Base-by-base conservation (phyloP, 2,329 filamentous ascomycete species). In the Pseudopithomyces chartarum region DNA sequence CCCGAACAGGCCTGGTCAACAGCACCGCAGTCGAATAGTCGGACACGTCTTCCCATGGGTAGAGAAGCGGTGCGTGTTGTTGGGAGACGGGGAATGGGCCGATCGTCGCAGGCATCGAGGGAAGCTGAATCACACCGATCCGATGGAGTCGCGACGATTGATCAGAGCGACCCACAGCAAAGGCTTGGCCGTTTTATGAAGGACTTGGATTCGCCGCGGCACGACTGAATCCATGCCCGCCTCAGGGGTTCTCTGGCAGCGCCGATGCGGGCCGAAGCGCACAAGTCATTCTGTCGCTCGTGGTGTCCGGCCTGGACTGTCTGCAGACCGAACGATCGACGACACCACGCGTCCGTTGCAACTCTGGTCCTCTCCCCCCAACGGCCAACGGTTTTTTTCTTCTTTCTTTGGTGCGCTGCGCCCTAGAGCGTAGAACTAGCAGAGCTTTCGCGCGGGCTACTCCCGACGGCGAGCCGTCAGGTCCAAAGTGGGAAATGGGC, bases 201-300 rank as follows among this genome's bases (percentile, higher is more conserved):
- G 46, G 45, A 26, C 32, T 26, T 23, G n/a, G 19, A 36, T 48
- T 38, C 32, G 44, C 44, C 10, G n/a, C 42, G 42, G 23, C 23
- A n/a, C 26, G 34, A 3, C 34, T 38, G 34, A 4, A 29, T 29
- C 44, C 44, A 36, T 48, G 47, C 34, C 12, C 20, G 7, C 5
- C 26, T 51, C 48, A 51, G 48, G 48, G 48, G 48, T 22, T 33
- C 19, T 7, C 20, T 15, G n/a, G 22, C 20, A n/a, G 39, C 11
- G 45, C 32, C 45, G 45, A 15, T 38, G 48, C 48, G 48, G 48
- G 48, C 48, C 48, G 48, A 39, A 15, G 48, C 48, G 48, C 48
- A 51, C 48, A 51, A 32, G 48, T 17, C 48, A 22, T 26, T 15
- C 48, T 42, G 23, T 42, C 36, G 36, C 48, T 42, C 34, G n/a